These are phyloP conservation scores for Talaromyces islandicus DNA, from an alignment of 2,329 filamentous ascomycete genomes.

Conservation along the genomic window DNA sequence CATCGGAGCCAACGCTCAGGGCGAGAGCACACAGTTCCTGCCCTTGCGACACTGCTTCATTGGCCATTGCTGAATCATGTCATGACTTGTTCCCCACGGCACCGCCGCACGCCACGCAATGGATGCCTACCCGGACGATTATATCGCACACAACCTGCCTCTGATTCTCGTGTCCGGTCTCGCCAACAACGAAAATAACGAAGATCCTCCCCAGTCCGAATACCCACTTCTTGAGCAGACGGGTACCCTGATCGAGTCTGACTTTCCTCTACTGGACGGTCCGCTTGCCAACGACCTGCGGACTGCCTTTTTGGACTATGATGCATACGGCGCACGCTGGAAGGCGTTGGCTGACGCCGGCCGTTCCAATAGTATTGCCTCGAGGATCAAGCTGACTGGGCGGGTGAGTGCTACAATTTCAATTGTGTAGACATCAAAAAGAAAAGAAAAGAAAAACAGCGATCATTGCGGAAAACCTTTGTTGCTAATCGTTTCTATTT, in stretches of 20 bases:
- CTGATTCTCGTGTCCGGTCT: constrained; percentile 78
- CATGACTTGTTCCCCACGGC: background rate
- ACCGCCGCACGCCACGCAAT: constrained; percentile 30
- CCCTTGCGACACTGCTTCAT: background rate
- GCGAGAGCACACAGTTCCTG: background rate
- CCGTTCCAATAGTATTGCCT: constrained; percentile 48
- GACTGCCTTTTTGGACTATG: constrained; percentile 59
- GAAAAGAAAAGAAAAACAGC: too few species aligned
- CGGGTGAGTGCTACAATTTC: constrained; percentile 58
- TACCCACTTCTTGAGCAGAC: constrained; percentile 51
- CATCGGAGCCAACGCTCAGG: background rate
- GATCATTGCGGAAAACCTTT: background rate
- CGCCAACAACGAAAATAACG: constrained; percentile 24
- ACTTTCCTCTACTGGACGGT: constrained; percentile 61
- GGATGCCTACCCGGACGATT: constrained; percentile 53
- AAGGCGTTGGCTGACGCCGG: constrained; percentile 50
- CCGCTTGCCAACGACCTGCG: constrained; percentile 61
- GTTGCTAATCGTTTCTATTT: constrained; percentile 1
- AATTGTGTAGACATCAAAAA: background rate
- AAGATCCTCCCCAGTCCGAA: constrained; percentile 22
- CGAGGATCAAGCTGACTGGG: constrained; percentile 67
- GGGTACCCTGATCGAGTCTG: constrained; percentile 61
- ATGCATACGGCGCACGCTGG: constrained; percentile 63
- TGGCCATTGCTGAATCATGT: background rate
- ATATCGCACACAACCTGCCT: constrained; percentile 81